Evolutionary conservation across 139 green algal genomes (phyloP).

Genomic region (Dunaliella primolecta): DNA sequence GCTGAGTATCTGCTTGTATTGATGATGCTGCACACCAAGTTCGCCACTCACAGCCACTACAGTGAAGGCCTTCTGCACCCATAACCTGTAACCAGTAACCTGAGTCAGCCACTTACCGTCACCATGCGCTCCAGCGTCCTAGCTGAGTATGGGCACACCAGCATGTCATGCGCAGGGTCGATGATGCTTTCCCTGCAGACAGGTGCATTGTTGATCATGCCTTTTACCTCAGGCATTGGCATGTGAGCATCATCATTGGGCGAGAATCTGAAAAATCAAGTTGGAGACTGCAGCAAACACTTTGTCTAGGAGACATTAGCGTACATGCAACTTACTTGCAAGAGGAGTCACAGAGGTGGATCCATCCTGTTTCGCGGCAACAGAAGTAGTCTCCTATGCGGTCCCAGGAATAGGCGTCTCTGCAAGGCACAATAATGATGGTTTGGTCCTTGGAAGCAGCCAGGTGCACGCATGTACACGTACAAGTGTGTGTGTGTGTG

Average conservation of each 20-base stretch:
- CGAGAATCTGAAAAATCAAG: not conserved
- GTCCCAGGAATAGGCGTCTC: constrained; percentile 11
- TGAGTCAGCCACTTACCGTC: too few relatives aligned
- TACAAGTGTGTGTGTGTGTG: too few relatives aligned
- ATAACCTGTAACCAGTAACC: too few relatives aligned
- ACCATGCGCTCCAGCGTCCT: constrained; percentile 13
- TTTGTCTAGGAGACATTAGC: not conserved
- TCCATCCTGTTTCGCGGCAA: constrained; percentile 11
- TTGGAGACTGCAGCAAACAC: not conserved
- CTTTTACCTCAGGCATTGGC: not conserved
- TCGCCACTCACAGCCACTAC: too few relatives aligned
- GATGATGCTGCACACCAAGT: too few relatives aligned
- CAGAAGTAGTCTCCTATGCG: constrained; percentile 8
- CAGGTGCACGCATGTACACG: too few relatives aligned
- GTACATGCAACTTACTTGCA: not conserved
- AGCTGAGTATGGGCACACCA: constrained; percentile 18
- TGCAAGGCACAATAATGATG: not conserved
- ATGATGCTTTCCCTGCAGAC: constrained; percentile 14
- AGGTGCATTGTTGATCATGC: too few relatives aligned
- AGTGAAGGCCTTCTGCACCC: too few relatives aligned
- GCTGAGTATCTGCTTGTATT: too few relatives aligned
- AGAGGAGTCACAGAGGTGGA: constrained; percentile 4
- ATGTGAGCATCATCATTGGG: not conserved
- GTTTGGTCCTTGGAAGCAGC: not conserved
- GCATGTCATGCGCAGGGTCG: constrained; percentile 4